Evolutionary conservation across 768 basidiomycete genomes (phyloP).

Genomic region (Boletus rex-veris): DNA sequence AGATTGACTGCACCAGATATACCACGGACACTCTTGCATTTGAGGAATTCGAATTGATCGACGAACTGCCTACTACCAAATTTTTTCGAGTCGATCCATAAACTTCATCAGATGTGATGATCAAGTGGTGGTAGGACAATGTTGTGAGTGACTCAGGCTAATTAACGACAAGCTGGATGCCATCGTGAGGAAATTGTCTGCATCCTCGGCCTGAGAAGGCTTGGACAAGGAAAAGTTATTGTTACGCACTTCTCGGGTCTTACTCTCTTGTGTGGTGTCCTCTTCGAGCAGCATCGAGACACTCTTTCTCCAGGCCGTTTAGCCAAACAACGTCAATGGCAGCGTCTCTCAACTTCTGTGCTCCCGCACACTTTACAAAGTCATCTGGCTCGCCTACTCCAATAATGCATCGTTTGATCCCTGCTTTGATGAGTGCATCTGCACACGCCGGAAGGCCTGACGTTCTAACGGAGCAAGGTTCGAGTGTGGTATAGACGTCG

Average conservation of each 20-base stretch:
- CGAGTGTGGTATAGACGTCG: conserved; percentile 93
- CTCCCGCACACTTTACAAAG: conserved; percentile 92
- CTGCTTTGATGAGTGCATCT: conserved; percentile 71
- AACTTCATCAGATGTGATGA: too few relatives aligned
- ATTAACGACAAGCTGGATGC: too few relatives aligned
- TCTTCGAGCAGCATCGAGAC: conserved; percentile 74
- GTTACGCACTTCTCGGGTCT: conserved; percentile 3
- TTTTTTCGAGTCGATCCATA: too few relatives aligned
- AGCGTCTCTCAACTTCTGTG: conserved; percentile 61
- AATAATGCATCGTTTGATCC: conserved; percentile 74
- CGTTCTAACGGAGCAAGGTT: conserved; percentile 89
- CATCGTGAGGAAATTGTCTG: neutral
- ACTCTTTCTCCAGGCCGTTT: conserved; percentile 70
- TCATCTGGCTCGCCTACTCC: conserved; percentile 91
- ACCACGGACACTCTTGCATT: too few relatives aligned
- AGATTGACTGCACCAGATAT: too few relatives aligned
- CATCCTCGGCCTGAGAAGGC: neutral
- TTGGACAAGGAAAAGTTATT: neutral
- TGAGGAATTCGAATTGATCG: too few relatives aligned
- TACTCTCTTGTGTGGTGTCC: conserved; percentile 33
- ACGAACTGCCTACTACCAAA: too few relatives aligned
- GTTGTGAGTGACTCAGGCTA: too few relatives aligned
- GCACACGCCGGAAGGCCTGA: conserved; percentile 87
- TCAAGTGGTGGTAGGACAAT: too few relatives aligned
- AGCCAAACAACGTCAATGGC: conserved; percentile 78